Percentiles rank a stretch among this genome's conserved stretches.
Evolutionary conservation across 441 rosid species (phyloP).

Genomic region (Populus trichocarpa): DNA sequence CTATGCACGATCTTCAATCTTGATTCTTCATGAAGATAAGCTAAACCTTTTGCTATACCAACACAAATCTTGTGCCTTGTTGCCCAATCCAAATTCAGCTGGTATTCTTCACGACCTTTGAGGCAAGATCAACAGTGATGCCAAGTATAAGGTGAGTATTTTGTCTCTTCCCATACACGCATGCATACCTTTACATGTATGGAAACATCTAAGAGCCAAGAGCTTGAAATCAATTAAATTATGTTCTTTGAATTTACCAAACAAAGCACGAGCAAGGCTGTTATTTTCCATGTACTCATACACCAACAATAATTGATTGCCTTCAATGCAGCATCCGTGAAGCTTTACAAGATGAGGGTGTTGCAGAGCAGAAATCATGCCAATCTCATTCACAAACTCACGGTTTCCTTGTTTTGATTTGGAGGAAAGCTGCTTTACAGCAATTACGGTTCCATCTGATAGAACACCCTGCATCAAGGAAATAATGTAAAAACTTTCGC

Average conservation of each 20-base stretch:
- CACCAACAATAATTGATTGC: conserved; percentile 41
- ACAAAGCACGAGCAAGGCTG: conserved; percentile 48
- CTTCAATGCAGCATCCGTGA: conserved; percentile 47
- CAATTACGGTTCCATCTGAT: conserved; percentile 43
- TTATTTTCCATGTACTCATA: conserved; percentile 58
- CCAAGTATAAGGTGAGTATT: too few species aligned
- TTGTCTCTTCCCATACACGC: neutral
- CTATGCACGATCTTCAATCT: conserved; percentile 53
- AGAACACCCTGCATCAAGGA: conserved; percentile 32
- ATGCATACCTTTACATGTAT: neutral
- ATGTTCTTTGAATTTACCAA: conserved; percentile 29
- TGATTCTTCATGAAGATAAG: conserved; percentile 52
- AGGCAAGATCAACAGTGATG: neutral
- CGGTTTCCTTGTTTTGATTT: conserved; percentile 54
- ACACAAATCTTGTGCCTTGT: conserved; percentile 36
- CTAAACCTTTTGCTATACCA: conserved; percentile 47
- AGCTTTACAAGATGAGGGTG: conserved; percentile 48
- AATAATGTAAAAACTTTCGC: neutral
- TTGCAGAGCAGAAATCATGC: conserved; percentile 46
- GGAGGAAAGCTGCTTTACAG: conserved; percentile 52
- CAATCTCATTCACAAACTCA: conserved; percentile 47
- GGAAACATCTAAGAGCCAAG: too few species aligned
- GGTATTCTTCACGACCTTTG: conserved; percentile 28
- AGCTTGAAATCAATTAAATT: neutral
- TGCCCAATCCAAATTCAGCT: conserved; percentile 37